Evolutionary conservation across 768 basidiomycete genomes (phyloP).

Genomic region (Pleurotus ostreatus): DNA sequence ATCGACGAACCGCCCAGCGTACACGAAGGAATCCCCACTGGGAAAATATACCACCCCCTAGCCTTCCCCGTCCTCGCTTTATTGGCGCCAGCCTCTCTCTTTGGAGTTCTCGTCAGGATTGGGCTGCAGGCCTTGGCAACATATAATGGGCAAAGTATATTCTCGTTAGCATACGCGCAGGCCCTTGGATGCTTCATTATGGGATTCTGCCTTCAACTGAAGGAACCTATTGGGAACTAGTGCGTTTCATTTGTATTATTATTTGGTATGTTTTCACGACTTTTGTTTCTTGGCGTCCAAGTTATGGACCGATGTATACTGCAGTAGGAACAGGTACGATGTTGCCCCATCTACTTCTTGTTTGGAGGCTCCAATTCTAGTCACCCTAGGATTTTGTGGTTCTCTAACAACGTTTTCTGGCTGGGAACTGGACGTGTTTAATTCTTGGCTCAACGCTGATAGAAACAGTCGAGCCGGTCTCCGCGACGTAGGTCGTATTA

Average conservation of each 20-base stretch:
- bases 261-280: neutral
- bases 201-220: slow-evolving; percentile 73
- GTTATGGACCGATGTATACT: slow-evolving; percentile 86
- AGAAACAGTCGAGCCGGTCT: slow-evolving; percentile 58
- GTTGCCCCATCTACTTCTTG: neutral
- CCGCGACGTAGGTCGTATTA: slow-evolving; percentile 52
- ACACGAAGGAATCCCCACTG: slow-evolving; percentile 22
- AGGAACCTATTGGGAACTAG: slow-evolving; percentile 71
- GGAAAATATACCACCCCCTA: slow-evolving; percentile 43
- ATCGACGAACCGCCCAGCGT: slow-evolving; percentile 31
- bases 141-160: slow-evolving; percentile 75
- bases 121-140: slow-evolving; percentile 71
- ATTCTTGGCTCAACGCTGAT: slow-evolving; percentile 74
- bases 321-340: slow-evolving; percentile 77
- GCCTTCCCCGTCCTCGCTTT: slow-evolving; percentile 64
- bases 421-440: slow-evolving; percentile 89
- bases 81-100: slow-evolving; percentile 76
- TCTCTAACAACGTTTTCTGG: slow-evolving; percentile 95
- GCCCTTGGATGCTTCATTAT: slow-evolving; percentile 88
- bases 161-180: slow-evolving; percentile 82
- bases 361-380: neutral
- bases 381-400: slow-evolving; percentile 77
- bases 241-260: slow-evolving; percentile 34
- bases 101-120: slow-evolving; percentile 81
- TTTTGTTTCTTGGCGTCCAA: slow-evolving; percentile 23